A percentile compares a stretch with the other conserved stretches of the same genome.
These are phyloP conservation scores for Uronychia setigera DNA, from an alignment of 73 alveolate species.

Conservation along the genomic window DNA sequence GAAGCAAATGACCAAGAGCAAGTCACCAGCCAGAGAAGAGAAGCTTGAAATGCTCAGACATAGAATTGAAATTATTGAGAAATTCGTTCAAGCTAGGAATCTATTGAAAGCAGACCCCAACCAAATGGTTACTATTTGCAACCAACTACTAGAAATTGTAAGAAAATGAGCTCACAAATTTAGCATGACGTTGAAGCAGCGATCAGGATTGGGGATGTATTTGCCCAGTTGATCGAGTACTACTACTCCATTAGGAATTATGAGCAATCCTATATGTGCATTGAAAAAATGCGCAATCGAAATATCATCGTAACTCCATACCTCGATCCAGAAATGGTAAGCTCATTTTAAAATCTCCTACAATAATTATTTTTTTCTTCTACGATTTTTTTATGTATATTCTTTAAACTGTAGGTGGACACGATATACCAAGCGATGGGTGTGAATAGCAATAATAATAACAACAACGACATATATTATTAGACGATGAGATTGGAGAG, in stretches of 20 bases:
- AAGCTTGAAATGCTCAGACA: slow-evolving; percentile 73
- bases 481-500: neutral
- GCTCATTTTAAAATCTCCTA: no score
- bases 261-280: slow-evolving; percentile 66
- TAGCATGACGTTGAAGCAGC: slow-evolving; percentile 87
- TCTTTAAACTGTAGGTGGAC: neutral
- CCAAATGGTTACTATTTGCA: slow-evolving; percentile 81
- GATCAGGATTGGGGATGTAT: slow-evolving; percentile 93
- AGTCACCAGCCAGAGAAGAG: slow-evolving; percentile 76
- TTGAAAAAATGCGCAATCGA: slow-evolving; percentile 78
- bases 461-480: neutral
- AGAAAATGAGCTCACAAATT: neutral
- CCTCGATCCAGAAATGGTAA: slow-evolving; percentile 82
- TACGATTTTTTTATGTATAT: no score
- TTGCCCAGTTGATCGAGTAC: slow-evolving; percentile 82
- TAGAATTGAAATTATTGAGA: slow-evolving; percentile 79
- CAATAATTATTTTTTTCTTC: no score
- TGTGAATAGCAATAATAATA: neutral
- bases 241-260: slow-evolving; percentile 48
- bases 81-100: slow-evolving; percentile 86
- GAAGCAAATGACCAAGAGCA: slow-evolving; percentile 87
- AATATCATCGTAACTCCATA: slow-evolving; percentile 81
- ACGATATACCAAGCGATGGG: neutral
- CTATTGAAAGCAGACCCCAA: slow-evolving; percentile 72
- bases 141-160: slow-evolving; percentile 67